phyloP scores from a whole-genome alignment of 345 rosid genomes.

The Kandelia obovata region DNA sequence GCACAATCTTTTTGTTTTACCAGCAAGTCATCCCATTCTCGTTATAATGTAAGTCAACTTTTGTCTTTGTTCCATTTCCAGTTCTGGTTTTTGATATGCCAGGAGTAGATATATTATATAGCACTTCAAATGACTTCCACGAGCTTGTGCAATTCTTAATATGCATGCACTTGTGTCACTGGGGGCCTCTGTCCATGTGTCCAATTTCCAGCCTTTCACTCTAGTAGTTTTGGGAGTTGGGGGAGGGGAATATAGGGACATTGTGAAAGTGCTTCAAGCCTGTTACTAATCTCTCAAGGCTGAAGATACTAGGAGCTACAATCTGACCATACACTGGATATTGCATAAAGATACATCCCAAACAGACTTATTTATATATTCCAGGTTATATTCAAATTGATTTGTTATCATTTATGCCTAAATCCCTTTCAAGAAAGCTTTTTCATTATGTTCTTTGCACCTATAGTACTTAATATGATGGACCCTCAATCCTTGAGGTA shows the following conservation, averaged over 20 bases:
- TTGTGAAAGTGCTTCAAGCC: neutral
- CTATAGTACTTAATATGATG: conserved; percentile 10
- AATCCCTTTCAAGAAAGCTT: no score
- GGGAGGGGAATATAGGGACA: neutral
- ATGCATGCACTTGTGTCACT: neutral
- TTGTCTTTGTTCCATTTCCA: neutral
- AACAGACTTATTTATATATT: no score
- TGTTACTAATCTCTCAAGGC: neutral
- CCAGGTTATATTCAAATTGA: no score
- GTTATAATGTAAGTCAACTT: conserved; percentile 18
- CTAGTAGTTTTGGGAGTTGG: no score
- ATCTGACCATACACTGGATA: no score
- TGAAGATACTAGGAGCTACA: no score
- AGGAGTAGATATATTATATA: neutral
- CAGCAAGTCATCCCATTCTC: conserved; percentile 12
- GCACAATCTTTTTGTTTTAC: conserved; percentile 15
- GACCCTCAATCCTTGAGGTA: conserved; percentile 40
- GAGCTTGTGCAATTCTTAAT: neutral
- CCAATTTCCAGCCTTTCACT: no score
- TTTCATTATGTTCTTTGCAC: neutral
- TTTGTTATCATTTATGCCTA: no score
- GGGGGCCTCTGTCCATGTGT: no score
- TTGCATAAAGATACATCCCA: no score
- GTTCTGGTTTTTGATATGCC: neutral
- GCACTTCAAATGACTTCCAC: neutral